Base-by-base conservation (phyloP, 2,329 filamentous ascomycete species). In the Zymoseptoria tritici region DNA sequence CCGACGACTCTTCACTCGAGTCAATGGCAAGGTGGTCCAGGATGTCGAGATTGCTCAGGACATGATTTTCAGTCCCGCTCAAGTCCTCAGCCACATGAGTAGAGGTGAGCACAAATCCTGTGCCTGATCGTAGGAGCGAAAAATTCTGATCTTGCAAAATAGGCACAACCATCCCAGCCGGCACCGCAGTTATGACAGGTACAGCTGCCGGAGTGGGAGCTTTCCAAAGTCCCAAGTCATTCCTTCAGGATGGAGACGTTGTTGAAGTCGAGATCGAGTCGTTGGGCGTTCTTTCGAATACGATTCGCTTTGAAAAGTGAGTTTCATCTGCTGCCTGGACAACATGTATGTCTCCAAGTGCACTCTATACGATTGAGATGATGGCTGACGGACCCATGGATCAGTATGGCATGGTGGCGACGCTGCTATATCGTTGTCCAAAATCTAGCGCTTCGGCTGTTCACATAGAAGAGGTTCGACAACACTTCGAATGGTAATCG, bases 21-120 rank as follows among this genome's bases (percentile, higher is more conserved):
- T 82, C 13, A 81, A 83, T 66, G 79, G 78, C 0, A 69, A 77
- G 54, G 65, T 77, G 1, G 75, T 80, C 52, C 19, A 78, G 74
- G 0, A 81, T 21, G 31, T 24, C 78, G 4, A 54, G 22, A 49
- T 54, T 21, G 46, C 22, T 6, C 29, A 57, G 75, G 76, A 67
- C 79, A 82, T 66, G 61, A 59, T 66, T 13, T 65, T 60, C 51
- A 57, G 49, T 9, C n/a, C 57, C 1, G 56, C 53, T 5, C 21
- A 57, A 24, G 60, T 66, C 42, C 54, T 66, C 54, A 57, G 55
- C 24, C 55, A 59, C 59, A 54, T 77, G 64, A 74, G 74, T 61
- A 82, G 82, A 66, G 74, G 74, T 51, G 80, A 8, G 76, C 74
- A 1, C 71, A 76, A 6, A 19, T 56, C 6, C 22, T 56, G 19